Base-by-base conservation (phyloP, 2,329 filamentous ascomycete species). In the Eutypa lata region DNA sequence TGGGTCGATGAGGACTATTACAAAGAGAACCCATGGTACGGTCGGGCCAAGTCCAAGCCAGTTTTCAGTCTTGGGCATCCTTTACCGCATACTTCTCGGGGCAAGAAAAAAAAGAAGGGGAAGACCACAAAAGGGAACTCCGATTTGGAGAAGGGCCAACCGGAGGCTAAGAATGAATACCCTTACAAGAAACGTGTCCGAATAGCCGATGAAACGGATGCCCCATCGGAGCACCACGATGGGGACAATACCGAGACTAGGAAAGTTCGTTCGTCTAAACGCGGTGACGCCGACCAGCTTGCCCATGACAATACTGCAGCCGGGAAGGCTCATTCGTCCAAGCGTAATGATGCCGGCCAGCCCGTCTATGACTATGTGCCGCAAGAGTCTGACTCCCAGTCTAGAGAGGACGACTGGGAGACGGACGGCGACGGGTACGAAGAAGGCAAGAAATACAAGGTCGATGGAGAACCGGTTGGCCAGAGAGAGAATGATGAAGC, bases 31-130 rank as follows among this genome's bases (percentile, higher is more conserved):
- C 63, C 63, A 2, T 65, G 57, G 63, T 54, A 65, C 21, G 57
- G 56, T 16, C 48, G 57, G 21, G 16, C 42, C 16, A 59, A 49
- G 2, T 53, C 53, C 22, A 64, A 60, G 46, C 59, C 62, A 3
- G 49, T 65, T n/a, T 67, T 59, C 40, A 65, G 64, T 38, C 47
- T 67, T 11, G 61, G 62, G 2, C 52, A 48, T 31, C 58, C 63
- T 6, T 49, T 66, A 4, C 65, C 63, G 5, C 63, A 54, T 21
- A 52, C 47, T 16, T 51, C 54, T 3, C 61, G 54, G 51, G 13
- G 1, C 11, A 53, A 47, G 37, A 50, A 22, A 48, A 45, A 19
- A 33, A 51, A 37, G 53, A 51, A 10, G 49, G 48, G 11, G 56
- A 24, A 52, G 47, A 18, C 16, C 49, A 49, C 35, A 37, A 16